Conservation (phyloP, 2,329 filamentous ascomycete species). For the Claviceps maximensis region DNA sequence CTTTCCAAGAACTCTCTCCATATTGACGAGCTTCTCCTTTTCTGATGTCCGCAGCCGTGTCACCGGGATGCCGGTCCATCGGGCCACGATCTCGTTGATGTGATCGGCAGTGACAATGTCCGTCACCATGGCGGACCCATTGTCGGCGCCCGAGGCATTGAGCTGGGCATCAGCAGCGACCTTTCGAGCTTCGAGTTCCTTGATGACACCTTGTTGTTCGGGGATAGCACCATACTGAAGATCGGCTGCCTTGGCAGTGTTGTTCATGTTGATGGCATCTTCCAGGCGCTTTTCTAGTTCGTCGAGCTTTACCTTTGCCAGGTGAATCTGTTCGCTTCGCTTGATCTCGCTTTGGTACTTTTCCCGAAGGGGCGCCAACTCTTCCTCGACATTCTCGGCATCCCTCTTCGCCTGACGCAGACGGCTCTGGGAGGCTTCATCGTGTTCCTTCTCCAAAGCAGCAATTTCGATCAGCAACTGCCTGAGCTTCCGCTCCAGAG, state of each 20-base stretch:
- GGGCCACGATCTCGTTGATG: slow-evolving; percentile 95
- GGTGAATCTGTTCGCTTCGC: slow-evolving; percentile 81
- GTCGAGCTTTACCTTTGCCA: slow-evolving; percentile 90
- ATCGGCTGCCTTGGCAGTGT: slow-evolving; percentile 80
- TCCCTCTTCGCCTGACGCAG: slow-evolving; percentile 76
- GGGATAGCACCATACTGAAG: slow-evolving; percentile 96
- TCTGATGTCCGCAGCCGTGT: slow-evolving; percentile 88
- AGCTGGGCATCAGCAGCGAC: slow-evolving; percentile 60
- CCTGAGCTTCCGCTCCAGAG: slow-evolving; percentile 74
- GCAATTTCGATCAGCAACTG: slow-evolving; percentile 97
- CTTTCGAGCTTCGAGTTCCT: slow-evolving; percentile 69
- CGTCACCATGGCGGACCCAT: slow-evolving; percentile 64
- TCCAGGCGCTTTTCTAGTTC: slow-evolving; percentile 82
- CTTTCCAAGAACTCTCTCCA: slow-evolving; percentile 77
- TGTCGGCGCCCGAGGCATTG: slow-evolving; percentile 40
- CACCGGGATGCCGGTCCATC: slow-evolving; percentile 97
- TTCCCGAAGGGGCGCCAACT: slow-evolving; percentile 78
- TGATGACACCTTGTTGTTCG: slow-evolving; percentile 72
- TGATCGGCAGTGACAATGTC: slow-evolving; percentile 93
- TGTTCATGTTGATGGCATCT: slow-evolving; percentile 77
- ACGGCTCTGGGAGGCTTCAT: slow-evolving; percentile 78
- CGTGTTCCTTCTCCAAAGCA: slow-evolving; percentile 83
- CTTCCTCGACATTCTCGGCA: slow-evolving; percentile 87
- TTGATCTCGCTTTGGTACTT: slow-evolving; percentile 93
- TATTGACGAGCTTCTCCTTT: slow-evolving; percentile 95